phyloP scores from a whole-genome alignment of 306 rosid species.

The Inga laurina region DNA sequence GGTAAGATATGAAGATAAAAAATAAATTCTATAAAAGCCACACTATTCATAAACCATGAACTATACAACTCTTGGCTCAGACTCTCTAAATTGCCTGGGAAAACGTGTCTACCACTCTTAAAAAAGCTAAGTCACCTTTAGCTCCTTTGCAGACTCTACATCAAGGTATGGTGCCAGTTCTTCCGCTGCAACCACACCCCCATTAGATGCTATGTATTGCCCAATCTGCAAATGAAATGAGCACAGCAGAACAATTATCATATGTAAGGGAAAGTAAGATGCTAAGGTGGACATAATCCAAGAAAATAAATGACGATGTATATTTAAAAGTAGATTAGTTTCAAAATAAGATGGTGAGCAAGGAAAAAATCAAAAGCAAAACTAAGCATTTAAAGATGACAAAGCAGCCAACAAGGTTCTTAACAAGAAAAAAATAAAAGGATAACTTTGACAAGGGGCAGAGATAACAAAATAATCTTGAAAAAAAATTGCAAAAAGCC shows the following conservation, averaged over 20 bases:
- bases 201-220: constrained; percentile 86
- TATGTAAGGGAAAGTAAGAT: constrained; percentile 15
- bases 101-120: background rate
- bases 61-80: background rate
- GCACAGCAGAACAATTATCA: constrained; percentile 18
- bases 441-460: background rate
- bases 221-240: constrained; percentile 72
- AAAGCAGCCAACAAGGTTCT: background rate
- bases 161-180: constrained; percentile 97
- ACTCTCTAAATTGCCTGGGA: background rate
- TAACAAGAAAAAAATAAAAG: background rate
- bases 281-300: constrained; percentile 16
- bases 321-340: background rate
- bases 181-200: constrained; percentile 96
- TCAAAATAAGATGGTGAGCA: background rate
- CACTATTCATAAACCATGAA: background rate
- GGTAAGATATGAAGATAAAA: background rate
- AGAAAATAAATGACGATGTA: background rate
- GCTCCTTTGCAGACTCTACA: constrained; percentile 48
- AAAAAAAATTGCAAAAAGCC: background rate
- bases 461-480: constrained; percentile 8
- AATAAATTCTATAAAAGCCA: background rate
- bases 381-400: background rate
- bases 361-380: background rate
- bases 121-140: constrained; percentile 48